A percentile compares a stretch with the other conserved stretches of the same genome.
Evolutionary conservation across 208 protist species (phyloP).

Genomic region (Crithidia bombi): DNA sequence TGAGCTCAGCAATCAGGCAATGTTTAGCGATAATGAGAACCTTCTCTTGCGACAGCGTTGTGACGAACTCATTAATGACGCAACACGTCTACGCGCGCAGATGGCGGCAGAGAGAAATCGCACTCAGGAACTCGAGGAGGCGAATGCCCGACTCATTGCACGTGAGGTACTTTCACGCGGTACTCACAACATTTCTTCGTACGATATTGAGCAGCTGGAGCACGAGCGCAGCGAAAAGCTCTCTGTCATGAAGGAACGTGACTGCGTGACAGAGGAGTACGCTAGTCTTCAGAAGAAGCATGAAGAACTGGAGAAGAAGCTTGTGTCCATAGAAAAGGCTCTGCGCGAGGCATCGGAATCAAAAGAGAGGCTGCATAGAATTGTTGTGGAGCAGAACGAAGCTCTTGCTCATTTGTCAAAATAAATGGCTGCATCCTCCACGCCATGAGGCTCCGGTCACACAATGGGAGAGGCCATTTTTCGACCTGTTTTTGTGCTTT

Average conservation of each 20-base stretch:
- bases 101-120: slow-evolving; percentile 42
- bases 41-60: slow-evolving; percentile 69
- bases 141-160: slow-evolving; percentile 76
- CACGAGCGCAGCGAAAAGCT: slow-evolving; percentile 26
- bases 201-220: not conserved
- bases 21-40: slow-evolving; percentile 81
- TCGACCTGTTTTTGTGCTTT: slow-evolving; percentile 8
- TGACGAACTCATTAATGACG: slow-evolving; percentile 62
- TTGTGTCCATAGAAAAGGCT: slow-evolving; percentile 36
- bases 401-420: slow-evolving; percentile 49
- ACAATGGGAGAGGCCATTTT: too few relatives aligned
- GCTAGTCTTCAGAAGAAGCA: slow-evolving; percentile 20
- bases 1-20: slow-evolving; percentile 81
- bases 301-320: slow-evolving; percentile 27
- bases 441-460: too few relatives aligned
- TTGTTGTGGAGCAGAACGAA: slow-evolving; percentile 80
- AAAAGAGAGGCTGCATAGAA: slow-evolving; percentile 78
- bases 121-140: slow-evolving; percentile 58
- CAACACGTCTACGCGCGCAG: slow-evolving; percentile 39
- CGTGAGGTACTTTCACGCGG: slow-evolving; percentile 50
- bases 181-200: not conserved
- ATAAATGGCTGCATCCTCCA: not conserved
- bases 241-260: slow-evolving; percentile 10
- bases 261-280: not conserved
- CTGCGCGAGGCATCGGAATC: slow-evolving; percentile 55